Percentiles rank a stretch among this genome's conserved stretches.
These are phyloP conservation scores for Coemansia sp. DNA, from an alignment of 192 early-diverging fungal species.

Conservation along the genomic window DNA sequence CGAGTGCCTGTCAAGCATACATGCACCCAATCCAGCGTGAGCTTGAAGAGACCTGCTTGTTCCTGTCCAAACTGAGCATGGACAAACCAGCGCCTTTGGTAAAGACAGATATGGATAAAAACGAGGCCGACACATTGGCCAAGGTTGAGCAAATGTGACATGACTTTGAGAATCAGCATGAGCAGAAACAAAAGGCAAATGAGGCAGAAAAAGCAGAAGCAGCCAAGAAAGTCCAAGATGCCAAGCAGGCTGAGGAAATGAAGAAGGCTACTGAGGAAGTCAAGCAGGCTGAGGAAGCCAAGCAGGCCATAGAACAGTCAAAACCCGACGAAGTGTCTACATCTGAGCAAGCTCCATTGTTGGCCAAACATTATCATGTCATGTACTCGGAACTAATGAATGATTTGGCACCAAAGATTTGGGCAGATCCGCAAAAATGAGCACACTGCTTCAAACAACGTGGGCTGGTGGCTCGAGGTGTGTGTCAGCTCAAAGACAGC, in stretches of 20 bases:
- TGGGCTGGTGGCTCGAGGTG: constrained; percentile 28
- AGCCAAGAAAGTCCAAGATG: background rate
- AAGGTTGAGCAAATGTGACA: constrained; percentile 28
- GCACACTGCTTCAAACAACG: constrained; percentile 41
- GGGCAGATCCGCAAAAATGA: constrained; percentile 9
- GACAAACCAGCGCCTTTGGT: background rate
- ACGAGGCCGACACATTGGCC: constrained; percentile 14
- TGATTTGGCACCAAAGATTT: constrained; percentile 16
- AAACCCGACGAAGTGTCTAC: background rate
- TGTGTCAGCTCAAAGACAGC: constrained; percentile 51
- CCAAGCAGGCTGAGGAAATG: too few relatives aligned
- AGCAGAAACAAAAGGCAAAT: constrained; percentile 14
- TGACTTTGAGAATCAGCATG: constrained; percentile 20
- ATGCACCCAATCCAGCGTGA: constrained; percentile 30
- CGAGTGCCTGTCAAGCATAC: constrained; percentile 18
- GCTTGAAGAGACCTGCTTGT: constrained; percentile 25
- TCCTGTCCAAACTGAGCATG: constrained; percentile 20
- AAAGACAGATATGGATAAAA: constrained; percentile 3
- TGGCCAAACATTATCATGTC: constrained; percentile 25
- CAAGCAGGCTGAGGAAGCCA: background rate
- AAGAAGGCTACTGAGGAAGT: too few relatives aligned
- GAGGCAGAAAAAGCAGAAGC: constrained; percentile 7
- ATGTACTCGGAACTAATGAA: constrained; percentile 31
- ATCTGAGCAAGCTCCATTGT: background rate
- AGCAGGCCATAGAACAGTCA: constrained; percentile 11